Conservation (phyloP, 2,329 filamentous ascomycete species). For the Diaporthe nobilis region DNA sequence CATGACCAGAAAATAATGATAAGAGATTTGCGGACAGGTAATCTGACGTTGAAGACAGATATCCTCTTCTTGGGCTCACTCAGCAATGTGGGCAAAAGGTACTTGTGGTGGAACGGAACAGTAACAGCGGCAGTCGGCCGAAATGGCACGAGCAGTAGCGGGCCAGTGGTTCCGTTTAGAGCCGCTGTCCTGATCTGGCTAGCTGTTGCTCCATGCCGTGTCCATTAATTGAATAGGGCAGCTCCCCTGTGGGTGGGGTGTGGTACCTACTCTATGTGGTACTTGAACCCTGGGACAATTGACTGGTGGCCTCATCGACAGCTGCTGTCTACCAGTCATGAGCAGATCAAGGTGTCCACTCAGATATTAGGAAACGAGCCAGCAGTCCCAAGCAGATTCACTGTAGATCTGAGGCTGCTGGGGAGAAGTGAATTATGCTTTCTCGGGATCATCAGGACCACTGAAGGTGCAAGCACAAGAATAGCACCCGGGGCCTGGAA, state of each 20-base stretch:
- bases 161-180: slow-evolving; percentile 31
- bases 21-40: background rate
- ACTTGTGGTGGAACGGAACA: background rate
- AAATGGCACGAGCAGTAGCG: slow-evolving; percentile 22
- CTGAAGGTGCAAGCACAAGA: background rate
- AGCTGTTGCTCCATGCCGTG: slow-evolving; percentile 15
- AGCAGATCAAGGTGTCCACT: background rate
- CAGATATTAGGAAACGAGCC: background rate
- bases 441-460: background rate
- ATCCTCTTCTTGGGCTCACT: slow-evolving; percentile 6
- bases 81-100: background rate
- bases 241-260: background rate
- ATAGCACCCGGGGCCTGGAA: background rate
- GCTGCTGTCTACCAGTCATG: background rate
- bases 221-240: background rate
- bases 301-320: slow-evolving; percentile 14
- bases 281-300: background rate
- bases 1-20: background rate
- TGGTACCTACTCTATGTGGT: slow-evolving; percentile 20
- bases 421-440: background rate
- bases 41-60: slow-evolving; percentile 29
- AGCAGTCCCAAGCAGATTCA: background rate
- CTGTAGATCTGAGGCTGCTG: background rate
- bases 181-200: slow-evolving; percentile 29
- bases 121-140: slow-evolving; percentile 24